phyloP scores from a whole-genome alignment of 345 rosid species.

The Theobroma cacao region DNA sequence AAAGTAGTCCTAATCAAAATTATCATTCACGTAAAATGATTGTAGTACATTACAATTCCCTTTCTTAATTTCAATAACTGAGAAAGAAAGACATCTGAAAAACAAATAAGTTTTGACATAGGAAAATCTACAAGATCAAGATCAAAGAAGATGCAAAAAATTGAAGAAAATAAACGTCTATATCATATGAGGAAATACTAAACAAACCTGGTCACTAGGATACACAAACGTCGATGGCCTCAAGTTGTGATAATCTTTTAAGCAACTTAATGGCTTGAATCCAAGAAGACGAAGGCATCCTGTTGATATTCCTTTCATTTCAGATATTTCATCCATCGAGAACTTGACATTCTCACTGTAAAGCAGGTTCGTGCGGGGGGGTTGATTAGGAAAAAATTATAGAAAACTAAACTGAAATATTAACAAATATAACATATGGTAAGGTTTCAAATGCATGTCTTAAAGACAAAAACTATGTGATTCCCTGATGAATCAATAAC shows the following conservation, averaged over 20 bases:
- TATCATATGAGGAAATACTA: background rate
- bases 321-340: slow-evolving; percentile 59
- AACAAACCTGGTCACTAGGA: slow-evolving; percentile 82
- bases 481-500: slow-evolving; percentile 5
- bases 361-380: background rate
- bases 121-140: slow-evolving; percentile 1
- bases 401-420: background rate
- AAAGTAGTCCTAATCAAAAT: background rate
- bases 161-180: background rate
- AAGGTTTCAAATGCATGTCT: background rate
- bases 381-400: background rate
- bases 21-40: slow-evolving; percentile 4
- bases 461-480: background rate
- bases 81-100: background rate
- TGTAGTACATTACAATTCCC: background rate
- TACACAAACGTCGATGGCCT: slow-evolving; percentile 90
- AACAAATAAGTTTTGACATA: background rate
- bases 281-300: slow-evolving; percentile 80
- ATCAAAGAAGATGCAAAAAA: background rate
- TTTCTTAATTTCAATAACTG: background rate
- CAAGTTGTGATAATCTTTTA: slow-evolving; percentile 90
- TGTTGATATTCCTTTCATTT: slow-evolving; percentile 67
- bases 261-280: slow-evolving; percentile 87
- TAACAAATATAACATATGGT: background rate
- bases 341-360: slow-evolving; percentile 65